A percentile compares a stretch with the other conserved stretches of the same genome.
Evolutionary conservation across 768 basidiomycete genomes (phyloP).

Genomic region (Boletus reticulatus): DNA sequence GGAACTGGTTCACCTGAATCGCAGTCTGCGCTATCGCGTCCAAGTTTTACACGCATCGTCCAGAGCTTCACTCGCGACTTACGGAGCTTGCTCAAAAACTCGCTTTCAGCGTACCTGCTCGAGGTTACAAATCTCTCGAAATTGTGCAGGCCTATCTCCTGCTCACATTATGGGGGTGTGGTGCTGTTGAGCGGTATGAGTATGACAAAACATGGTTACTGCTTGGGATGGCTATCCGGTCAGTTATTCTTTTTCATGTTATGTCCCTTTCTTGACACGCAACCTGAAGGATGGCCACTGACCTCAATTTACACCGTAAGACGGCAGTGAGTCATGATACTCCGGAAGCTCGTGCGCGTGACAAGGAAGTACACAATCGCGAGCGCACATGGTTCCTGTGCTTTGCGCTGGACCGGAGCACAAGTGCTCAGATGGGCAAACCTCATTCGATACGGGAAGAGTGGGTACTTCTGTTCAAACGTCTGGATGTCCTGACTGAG

Average conservation of each 20-base stretch:
- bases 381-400: slow-evolving; percentile 94
- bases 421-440: slow-evolving; percentile 96
- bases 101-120: slow-evolving; percentile 82
- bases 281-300: slow-evolving; percentile 80
- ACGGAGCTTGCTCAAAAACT: slow-evolving; percentile 84
- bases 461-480: slow-evolving; percentile 44
- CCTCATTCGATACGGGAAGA: slow-evolving; percentile 92
- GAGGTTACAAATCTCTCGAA: slow-evolving; percentile 90
- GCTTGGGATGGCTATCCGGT: slow-evolving; percentile 84
- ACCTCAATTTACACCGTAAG: slow-evolving; percentile 93
- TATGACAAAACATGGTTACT: slow-evolving; percentile 93
- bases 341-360: slow-evolving; percentile 76
- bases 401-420: slow-evolving; percentile 82
- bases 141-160: slow-evolving; percentile 95
- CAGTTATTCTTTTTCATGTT: slow-evolving; percentile 20
- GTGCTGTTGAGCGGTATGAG: slow-evolving; percentile 94
- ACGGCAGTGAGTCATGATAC: slow-evolving; percentile 62
- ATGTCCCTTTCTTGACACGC: slow-evolving; percentile 8
- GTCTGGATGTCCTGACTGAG: neutral
- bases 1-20: slow-evolving; percentile 1
- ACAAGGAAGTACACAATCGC: slow-evolving; percentile 86
- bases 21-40: slow-evolving; percentile 93
- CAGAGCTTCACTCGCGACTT: slow-evolving; percentile 78
- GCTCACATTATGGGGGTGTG: slow-evolving; percentile 86
- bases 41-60: slow-evolving; percentile 80